Evolutionary conservation across 2,329 filamentous ascomycete species (phyloP).

Genomic region (Xylariaceae sp.): DNA sequence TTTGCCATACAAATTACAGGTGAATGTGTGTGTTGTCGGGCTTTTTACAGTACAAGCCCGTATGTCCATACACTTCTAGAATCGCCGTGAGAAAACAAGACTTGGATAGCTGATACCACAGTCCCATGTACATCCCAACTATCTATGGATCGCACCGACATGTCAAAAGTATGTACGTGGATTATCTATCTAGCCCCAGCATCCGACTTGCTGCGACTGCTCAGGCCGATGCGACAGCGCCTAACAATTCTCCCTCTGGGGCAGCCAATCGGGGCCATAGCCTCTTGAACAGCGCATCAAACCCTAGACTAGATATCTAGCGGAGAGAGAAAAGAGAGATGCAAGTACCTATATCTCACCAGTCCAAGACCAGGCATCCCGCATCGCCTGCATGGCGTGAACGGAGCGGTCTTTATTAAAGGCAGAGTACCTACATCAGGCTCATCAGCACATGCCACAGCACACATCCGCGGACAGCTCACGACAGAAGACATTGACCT

Average conservation of each 20-base stretch:
- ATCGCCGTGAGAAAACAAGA: too few relatives aligned
- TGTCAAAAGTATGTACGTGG: neutral
- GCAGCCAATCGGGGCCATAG: constrained; percentile 15
- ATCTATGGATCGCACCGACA: too few relatives aligned
- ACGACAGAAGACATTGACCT: neutral
- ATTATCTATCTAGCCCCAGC: neutral
- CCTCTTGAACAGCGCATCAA: constrained; percentile 16
- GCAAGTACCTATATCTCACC: constrained; percentile 12
- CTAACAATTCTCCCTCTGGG: constrained; percentile 15
- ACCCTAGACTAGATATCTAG: neutral
- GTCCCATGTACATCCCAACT: too few relatives aligned
- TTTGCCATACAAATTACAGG: too few relatives aligned
- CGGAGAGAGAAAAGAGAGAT: neutral
- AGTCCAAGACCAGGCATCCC: constrained; percentile 4
- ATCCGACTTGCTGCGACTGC: neutral
- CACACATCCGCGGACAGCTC: neutral
- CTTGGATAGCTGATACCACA: too few relatives aligned
- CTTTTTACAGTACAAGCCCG: too few relatives aligned
- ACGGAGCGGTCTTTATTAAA: too few relatives aligned
- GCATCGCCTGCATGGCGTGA: too few relatives aligned
- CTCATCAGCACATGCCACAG: too few relatives aligned
- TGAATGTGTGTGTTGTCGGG: too few relatives aligned
- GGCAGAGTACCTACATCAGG: too few relatives aligned
- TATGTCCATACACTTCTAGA: too few relatives aligned
- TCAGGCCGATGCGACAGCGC: constrained; percentile 14